Percentiles rank a stretch among this genome's conserved stretches.
These are phyloP conservation scores for Creolimax fragrantissima DNA, from an alignment of 78 protist species.

Conservation along the genomic window DNA sequence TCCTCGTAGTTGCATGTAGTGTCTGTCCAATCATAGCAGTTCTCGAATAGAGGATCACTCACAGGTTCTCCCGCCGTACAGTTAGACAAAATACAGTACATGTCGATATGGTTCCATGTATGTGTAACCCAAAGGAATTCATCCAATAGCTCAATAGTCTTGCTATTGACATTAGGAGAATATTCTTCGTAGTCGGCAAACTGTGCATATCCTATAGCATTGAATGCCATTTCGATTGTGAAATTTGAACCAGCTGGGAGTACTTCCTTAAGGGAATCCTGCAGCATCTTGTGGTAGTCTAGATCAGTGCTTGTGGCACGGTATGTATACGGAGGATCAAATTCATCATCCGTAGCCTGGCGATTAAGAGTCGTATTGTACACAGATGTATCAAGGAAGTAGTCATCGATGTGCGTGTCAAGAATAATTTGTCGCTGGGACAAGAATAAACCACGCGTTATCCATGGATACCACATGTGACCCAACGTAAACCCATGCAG, in stretches of 20 bases:
- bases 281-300: not conserved
- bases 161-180: not conserved
- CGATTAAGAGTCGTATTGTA: not conserved
- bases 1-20: not conserved
- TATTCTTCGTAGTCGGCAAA: not conserved
- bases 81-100: not conserved
- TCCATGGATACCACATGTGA: constrained; percentile 3
- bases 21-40: not conserved
- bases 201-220: not conserved
- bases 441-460: not conserved
- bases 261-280: not conserved
- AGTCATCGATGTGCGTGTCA: constrained; percentile 14
- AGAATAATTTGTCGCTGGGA: constrained; percentile 9
- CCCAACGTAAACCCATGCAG: not conserved
- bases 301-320: not conserved
- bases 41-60: not conserved
- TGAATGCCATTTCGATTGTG: not conserved
- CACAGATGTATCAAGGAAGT: not conserved
- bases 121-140: constrained; percentile 21
- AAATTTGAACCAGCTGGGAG: not conserved
- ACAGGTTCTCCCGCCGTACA: not conserved
- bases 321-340: not conserved
- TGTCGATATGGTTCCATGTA: constrained; percentile 13
- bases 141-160: not conserved
- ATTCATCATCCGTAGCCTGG: not conserved